Evolutionary conservation across 257 asterid genomes (phyloP), one percentile per base, ranked within the genome.

Genomic region (Plantago ovata): DNA sequence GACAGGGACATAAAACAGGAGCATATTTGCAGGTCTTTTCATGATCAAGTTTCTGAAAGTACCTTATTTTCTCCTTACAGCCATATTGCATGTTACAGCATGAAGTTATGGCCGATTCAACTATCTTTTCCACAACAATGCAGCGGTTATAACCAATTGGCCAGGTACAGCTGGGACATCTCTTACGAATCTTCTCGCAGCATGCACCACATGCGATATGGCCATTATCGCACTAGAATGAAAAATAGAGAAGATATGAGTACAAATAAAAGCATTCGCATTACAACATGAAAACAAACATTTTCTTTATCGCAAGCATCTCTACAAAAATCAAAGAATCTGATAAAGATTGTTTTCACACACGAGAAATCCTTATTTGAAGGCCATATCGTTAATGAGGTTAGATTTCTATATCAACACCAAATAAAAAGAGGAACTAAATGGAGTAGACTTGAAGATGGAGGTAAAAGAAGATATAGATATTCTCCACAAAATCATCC

Each of bases 151-250:
- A 75, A 47, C 95, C 96, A 16, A 78, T 85, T 38, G 82, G 87
- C 74, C 46, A 58, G 76, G 72, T 57, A 77, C 96, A 89, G 20
- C 52, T 72, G 22, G 85, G 77, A 62, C 96, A 89, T 70, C 53
- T 89, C 72, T 81, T 71, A 53, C 52, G 53, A 72, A 80, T 67
- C 69, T 44, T 76, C 56, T 40, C 32, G 75, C 92, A 83, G 84
- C 96, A 89, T 28, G 85, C 56, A 21, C 75, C 60, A 48, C 96
- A 89, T 38, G 95, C 83, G 65, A 82, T 54, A 53, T 87, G 96
- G 65, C 96, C 96, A 55, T 82, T 82, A 70, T 84, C 94, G 43
- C 96, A 87, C 96, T 87, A 56, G 43, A 60, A 43, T 48, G n/a
- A n/a, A 56, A 51, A 9, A 44, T 44, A 14, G 1, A 4, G 16